Base-by-base conservation (phyloP, 768 basidiomycete genomes). In the Boletellus emodensis region DNA sequence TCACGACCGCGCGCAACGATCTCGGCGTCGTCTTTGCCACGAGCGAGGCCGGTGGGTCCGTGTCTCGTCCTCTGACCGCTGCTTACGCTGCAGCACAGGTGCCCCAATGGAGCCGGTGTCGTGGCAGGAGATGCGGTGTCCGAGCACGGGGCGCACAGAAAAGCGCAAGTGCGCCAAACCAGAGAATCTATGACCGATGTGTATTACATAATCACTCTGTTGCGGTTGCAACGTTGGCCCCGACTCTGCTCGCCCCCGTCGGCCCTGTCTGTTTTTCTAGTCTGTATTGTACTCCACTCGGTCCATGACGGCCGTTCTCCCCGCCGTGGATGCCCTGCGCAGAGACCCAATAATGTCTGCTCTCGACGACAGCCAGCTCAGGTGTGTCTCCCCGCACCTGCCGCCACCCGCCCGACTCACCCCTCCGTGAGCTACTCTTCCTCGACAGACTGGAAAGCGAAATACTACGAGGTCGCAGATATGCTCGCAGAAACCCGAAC, bases 121-220 rank as follows among this genome's bases (percentile, higher is more conserved):
- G 2, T 94, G 91, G 91, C 83, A 89, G 69, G 88, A 88, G 66
- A 94, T 94, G 91, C 79, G 88, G 18, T 92, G 90, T 63, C 82
- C 87, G 17, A 83, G 82, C 64, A 91, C 90, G 14, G 88, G 90
- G 5, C 79, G 74, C 55, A 72, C 84, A 40, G 91, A 94, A 66
- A 87, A 80, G 58, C 78, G 91, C 51, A 94, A 94, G 64, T 91
- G 89, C 59, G 90, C 90, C 37, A 91, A 90, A 66, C 90, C 90
- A 48, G 84, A 90, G 54, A 79, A 76, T 41, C 53, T 84, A 63
- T 84, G 18, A 26, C 24, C 24, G 24, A 26, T 26, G 4, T 7
- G 24, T 45, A 48, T 60, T 62, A 65, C 49, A 6, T 62, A 62
- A 62, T 55, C 44, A 44, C 46, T 44, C 46, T 48, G 53, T 52